These are phyloP conservation scores for Phoma herbarum DNA, from an alignment of 2,329 filamentous ascomycete species.

Conservation along the genomic window DNA sequence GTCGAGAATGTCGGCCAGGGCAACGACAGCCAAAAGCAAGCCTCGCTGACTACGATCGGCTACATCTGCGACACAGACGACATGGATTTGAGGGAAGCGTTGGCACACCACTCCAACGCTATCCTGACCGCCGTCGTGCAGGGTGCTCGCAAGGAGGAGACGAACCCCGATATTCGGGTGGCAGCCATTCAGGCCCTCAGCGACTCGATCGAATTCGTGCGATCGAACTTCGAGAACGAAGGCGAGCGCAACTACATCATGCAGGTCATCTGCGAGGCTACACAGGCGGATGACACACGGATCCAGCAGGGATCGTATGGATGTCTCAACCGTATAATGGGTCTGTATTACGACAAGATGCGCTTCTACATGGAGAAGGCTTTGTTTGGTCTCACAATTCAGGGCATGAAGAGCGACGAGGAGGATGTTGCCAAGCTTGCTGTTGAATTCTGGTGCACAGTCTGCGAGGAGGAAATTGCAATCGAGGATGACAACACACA, in stretches of 20 bases:
- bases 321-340: conserved; percentile 98
- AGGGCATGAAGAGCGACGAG: conserved; percentile 97
- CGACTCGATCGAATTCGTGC: conserved; percentile 96
- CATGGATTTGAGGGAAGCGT: conserved; percentile 82
- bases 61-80: conserved; percentile 99
- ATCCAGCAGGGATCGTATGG: conserved; percentile 97
- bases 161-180: conserved; percentile 87
- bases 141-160: conserved; percentile 94
- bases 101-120: conserved; percentile 87
- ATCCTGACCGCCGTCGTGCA: conserved; percentile 98
- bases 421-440: conserved; percentile 98
- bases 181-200: conserved; percentile 93
- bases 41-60: conserved; percentile 94
- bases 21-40: conserved; percentile 87
- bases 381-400: conserved; percentile 93
- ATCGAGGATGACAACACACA: conserved; percentile 97
- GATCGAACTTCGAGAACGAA: conserved; percentile 98
- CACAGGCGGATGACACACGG: conserved; percentile 86
- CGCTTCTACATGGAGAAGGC: conserved; percentile 99
- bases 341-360: conserved; percentile 99
- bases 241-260: conserved; percentile 99
- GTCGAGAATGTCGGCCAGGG: conserved; percentile 94
- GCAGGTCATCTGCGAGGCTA: conserved; percentile 99
- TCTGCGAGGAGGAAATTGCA: conserved; percentile 97
- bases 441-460: conserved; percentile 99